Conservation (phyloP, 169 alveolate species). For the Amoebophrya sp. region DNA sequence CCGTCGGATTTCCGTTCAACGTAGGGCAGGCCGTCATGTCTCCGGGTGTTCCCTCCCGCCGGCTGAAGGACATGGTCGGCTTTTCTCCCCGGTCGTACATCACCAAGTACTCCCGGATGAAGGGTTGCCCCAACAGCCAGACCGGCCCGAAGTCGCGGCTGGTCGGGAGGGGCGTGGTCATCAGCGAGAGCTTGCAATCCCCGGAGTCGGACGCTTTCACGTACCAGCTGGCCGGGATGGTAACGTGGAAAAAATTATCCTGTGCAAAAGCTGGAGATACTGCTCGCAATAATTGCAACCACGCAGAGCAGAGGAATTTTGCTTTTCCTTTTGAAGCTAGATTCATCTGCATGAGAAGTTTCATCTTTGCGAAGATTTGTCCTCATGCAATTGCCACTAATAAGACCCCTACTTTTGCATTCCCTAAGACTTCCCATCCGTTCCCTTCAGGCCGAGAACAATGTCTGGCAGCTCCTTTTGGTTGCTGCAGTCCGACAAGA, state of each 20-base stretch:
- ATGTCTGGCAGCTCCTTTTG: neutral
- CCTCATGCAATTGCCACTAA: too few species aligned
- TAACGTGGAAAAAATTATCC: neutral
- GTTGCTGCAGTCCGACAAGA: neutral
- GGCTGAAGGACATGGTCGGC: neutral
- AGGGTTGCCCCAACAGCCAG: slow-evolving; percentile 9
- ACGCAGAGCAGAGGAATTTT: too few species aligned
- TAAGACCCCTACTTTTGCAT: too few species aligned
- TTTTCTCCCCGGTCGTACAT: neutral
- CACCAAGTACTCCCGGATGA: slow-evolving; percentile 1
- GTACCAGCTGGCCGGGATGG: neutral
- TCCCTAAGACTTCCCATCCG: too few species aligned
- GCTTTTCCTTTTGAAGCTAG: too few species aligned
- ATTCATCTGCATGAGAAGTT: too few species aligned
- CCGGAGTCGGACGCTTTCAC: neutral
- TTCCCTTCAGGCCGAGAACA: too few species aligned
- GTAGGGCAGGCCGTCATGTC: neutral
- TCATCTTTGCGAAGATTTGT: too few species aligned
- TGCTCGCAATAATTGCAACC: too few species aligned
- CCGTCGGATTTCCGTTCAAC: neutral
- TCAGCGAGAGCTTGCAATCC: neutral
- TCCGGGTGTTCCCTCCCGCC: neutral
- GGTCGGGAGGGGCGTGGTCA: neutral
- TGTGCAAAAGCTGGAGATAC: too few species aligned
- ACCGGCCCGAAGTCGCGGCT: neutral